Percentiles rank a stretch among this genome's conserved stretches.
These are phyloP conservation scores for Knoxdaviesia capensis DNA, from an alignment of 2,329 filamentous ascomycete species.

Conservation along the genomic window DNA sequence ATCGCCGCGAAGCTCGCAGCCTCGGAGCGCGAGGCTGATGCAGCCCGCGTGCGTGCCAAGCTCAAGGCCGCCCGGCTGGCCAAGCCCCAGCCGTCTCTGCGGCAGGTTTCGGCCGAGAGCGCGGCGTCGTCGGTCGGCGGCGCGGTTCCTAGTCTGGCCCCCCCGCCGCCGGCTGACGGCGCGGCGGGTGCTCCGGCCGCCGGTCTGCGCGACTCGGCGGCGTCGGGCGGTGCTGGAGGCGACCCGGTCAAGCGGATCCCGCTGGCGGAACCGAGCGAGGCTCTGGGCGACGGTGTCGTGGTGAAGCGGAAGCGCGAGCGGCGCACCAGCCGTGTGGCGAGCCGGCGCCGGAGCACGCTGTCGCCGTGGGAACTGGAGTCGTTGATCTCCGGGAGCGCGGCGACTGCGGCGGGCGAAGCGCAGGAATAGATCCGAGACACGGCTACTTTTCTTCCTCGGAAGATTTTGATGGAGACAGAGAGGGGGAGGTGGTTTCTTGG, in stretches of 20 bases:
- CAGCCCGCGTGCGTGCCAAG: constrained; percentile 41
- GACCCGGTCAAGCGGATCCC: constrained; percentile 14
- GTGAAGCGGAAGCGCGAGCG: constrained; percentile 29
- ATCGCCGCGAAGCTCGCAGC: constrained; percentile 45
- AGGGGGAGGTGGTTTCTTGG: no score
- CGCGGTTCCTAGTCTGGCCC: constrained; percentile 6
- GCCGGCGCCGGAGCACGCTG: constrained; percentile 51
- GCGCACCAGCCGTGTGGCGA: constrained; percentile 33
- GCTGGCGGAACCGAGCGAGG: no score
- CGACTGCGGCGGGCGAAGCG: no score
- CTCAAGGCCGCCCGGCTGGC: constrained; percentile 29
- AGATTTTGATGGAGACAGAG: no score
- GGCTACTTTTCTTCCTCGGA: no score
- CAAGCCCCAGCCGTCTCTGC: constrained; percentile 6
- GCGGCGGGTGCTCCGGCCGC: not conserved
- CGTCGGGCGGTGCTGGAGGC: constrained; percentile 3
- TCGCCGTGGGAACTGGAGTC: constrained; percentile 56
- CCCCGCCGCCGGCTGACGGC: constrained; percentile 7
- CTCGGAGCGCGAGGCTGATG: constrained; percentile 42
- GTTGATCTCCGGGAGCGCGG: constrained; percentile 24
- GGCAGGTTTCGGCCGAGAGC: constrained; percentile 5
- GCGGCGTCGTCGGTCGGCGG: constrained; percentile 10
- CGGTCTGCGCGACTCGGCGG: no score
- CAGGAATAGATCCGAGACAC: no score
- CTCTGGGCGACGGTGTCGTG: constrained; percentile 1